phyloP scores from a whole-genome alignment of 2,329 filamentous ascomycete species.

The Paraphaeosphaeria minitans region DNA sequence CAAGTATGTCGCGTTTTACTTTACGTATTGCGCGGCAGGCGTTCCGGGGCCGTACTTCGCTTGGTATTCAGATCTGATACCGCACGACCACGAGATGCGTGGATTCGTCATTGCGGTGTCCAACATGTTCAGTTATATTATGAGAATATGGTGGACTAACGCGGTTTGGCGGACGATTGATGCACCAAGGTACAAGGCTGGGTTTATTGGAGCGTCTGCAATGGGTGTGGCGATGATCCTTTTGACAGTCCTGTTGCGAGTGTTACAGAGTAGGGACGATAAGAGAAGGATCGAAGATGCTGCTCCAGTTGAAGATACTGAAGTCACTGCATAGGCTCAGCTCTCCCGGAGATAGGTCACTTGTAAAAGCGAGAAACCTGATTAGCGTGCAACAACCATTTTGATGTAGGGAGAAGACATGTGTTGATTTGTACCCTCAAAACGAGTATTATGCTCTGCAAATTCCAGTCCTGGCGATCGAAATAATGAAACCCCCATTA shows the following conservation, averaged over 20 bases:
- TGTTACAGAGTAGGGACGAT: conserved; percentile 25
- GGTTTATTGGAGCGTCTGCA: conserved; percentile 26
- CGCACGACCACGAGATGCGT: conserved; percentile 35
- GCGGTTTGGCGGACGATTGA: conserved; percentile 30
- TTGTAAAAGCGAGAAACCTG: too few relatives aligned
- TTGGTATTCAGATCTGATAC: conserved; percentile 33
- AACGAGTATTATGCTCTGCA: background rate
- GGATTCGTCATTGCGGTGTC: conserved; percentile 30
- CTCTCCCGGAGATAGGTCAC: background rate
- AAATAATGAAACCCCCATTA: background rate
- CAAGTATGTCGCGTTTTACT: conserved; percentile 45
- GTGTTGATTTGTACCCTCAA: background rate
- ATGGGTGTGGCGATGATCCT: conserved; percentile 28
- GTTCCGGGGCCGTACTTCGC: conserved; percentile 33
- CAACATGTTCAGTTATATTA: conserved; percentile 33
- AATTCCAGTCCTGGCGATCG: background rate
- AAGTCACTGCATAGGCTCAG: background rate
- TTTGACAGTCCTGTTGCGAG: conserved; percentile 19
- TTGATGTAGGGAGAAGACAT: too few relatives aligned
- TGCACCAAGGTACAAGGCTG: conserved; percentile 28
- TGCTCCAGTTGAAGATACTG: background rate
- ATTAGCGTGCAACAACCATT: too few relatives aligned
- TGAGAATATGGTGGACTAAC: conserved; percentile 25
- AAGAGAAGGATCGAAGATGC: conserved; percentile 10
- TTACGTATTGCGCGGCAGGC: conserved; percentile 28